Base-by-base conservation (phyloP, 2,329 filamentous ascomycete species). In the Pseudogymnoascus sp. region DNA sequence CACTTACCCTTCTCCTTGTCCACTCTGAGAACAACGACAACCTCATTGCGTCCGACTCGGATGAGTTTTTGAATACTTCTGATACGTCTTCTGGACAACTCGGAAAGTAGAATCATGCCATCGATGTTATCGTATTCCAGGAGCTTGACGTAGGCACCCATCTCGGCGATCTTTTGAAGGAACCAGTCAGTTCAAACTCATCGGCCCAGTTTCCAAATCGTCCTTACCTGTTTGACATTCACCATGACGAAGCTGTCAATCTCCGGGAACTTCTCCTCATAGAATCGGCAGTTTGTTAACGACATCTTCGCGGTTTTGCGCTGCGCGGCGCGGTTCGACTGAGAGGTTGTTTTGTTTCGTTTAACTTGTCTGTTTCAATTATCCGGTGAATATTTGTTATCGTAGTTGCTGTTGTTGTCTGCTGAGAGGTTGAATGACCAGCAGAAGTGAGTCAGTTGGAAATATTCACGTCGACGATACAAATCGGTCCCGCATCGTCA, bases 191-290 rank as follows among this genome's bases (percentile, higher is more conserved):
- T 50, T 35, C 50, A 56, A 56, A 56, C 50, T 21, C 28, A 56
- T 44, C n/a, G 11, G 44, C 6, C 37, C 50, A 33, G 25, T 31
- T 31, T 56, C 59, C 25, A 38, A 25, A 56, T 66, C 66, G 63
- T 64, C 73, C 83, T 67, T 75, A 92, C 90, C 87, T 96, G 92
- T 85, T 96, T 96, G 73, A 97, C 94, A 79, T 97, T 99, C 77
- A 99, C 94, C 94, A 99, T 99, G 76, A 99, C 95, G 80, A 97
- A 97, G 83, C 91, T 96, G 80, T 99, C 94, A 76, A 99, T 93
- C 84, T 97, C 94, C 65, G 92, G 92, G 74, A 89, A 97, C 79
- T 96, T 96, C 81, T 96, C 91, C 84, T 96, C 92, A 77, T 96
- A 97, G 79, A 95, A 97, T 73, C 92, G 91, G 79, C 90, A 96